phyloP scores from a whole-genome alignment of 345 rosid genomes.

The Eucalyptus coolabah region DNA sequence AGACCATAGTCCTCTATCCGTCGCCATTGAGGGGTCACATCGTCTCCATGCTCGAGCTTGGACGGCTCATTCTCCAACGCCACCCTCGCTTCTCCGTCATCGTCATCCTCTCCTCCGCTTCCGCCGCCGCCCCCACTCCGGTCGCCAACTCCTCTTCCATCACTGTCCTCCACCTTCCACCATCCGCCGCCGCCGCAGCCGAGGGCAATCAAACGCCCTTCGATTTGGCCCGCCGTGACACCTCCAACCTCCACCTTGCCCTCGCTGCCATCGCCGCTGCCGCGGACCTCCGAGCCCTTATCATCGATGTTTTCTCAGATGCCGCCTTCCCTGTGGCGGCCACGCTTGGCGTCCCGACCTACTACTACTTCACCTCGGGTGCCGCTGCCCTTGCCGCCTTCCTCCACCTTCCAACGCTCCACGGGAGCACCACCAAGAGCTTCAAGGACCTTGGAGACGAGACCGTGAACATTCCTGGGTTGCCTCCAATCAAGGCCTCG shows the following conservation, averaged over 20 bases:
- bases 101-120: neutral
- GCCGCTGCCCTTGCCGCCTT: neutral
- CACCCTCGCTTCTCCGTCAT: neutral
- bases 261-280: neutral
- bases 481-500: neutral
- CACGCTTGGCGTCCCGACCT: slow-evolving; percentile 2
- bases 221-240: neutral
- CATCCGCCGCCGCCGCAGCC: neutral
- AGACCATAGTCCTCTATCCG: neutral
- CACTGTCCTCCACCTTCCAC: slow-evolving; percentile 15
- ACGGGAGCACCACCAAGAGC: neutral
- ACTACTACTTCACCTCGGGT: slow-evolving; percentile 7
- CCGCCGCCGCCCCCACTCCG: neutral
- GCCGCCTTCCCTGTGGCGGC: slow-evolving; percentile 1
- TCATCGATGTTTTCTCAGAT: slow-evolving; percentile 12
- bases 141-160: slow-evolving; percentile 6
- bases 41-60: neutral
- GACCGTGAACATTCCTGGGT: slow-evolving; percentile 1
- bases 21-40: neutral
- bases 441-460: slow-evolving; percentile 3
- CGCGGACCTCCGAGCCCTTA: slow-evolving; percentile 3
- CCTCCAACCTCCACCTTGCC: neutral
- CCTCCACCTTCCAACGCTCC: neutral
- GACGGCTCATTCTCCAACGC: neutral
- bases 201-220: neutral